These are phyloP conservation scores for Conticribra guillardii DNA, from an alignment of 108 stramenopile species.

Conservation along the genomic window DNA sequence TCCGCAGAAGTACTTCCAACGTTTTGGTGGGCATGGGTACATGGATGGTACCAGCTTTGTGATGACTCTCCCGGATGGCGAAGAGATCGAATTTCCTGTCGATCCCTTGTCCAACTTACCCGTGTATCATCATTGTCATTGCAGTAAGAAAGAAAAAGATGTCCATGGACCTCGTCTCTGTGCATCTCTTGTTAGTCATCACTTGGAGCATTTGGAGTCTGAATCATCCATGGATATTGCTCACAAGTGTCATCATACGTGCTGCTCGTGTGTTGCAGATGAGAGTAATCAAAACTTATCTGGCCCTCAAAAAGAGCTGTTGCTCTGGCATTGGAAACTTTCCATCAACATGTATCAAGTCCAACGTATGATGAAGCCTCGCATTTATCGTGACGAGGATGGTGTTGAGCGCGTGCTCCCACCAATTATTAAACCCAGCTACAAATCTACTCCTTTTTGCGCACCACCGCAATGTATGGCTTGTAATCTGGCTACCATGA, in stretches of 20 bases:
- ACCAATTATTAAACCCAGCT: constrained; percentile 2
- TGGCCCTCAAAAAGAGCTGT: constrained; percentile 45
- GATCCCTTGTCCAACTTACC: background rate
- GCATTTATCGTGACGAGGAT: background rate
- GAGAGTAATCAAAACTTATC: constrained; percentile 42
- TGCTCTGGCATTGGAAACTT: constrained; percentile 39
- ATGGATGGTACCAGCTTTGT: background rate
- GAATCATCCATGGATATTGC: background rate
- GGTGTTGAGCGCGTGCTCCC: background rate
- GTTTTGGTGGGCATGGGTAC: background rate
- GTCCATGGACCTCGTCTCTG: no score
- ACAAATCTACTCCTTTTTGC: background rate
- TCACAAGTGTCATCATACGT: background rate
- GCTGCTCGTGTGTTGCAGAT: background rate
- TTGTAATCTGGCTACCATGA: background rate
- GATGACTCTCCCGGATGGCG: background rate
- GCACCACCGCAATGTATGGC: background rate
- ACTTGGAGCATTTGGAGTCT: background rate
- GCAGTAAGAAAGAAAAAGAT: no score
- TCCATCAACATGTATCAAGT: constrained; percentile 15
- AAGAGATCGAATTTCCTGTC: no score
- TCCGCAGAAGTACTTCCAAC: background rate
- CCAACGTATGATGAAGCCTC: background rate
- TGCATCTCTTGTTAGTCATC: background rate
- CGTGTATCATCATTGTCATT: no score